Conservation (phyloP, 192 early-diverging fungal genomes). For the Coemansia sp. region DNA sequence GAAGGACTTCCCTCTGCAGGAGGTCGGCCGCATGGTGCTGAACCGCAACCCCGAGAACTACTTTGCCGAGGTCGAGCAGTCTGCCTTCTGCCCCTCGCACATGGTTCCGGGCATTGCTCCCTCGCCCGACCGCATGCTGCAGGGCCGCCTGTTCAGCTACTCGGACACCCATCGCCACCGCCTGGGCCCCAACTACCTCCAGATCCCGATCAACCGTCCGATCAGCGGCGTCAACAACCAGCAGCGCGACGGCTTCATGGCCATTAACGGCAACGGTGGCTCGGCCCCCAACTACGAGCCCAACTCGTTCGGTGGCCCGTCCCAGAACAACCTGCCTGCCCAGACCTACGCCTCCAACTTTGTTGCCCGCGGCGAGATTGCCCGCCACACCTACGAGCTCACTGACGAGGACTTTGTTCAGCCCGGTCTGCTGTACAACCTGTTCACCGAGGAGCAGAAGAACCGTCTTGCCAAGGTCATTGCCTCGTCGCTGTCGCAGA, state of each 20-base stretch:
- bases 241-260: slow-evolving; percentile 73
- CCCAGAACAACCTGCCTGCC: slow-evolving; percentile 56
- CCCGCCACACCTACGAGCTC: slow-evolving; percentile 57
- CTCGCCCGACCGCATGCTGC: slow-evolving; percentile 76
- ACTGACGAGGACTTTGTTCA: slow-evolving; percentile 66
- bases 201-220: slow-evolving; percentile 82
- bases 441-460: slow-evolving; percentile 61
- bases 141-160: slow-evolving; percentile 82
- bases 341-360: slow-evolving; percentile 52
- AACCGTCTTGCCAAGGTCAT: slow-evolving; percentile 60
- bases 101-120: slow-evolving; percentile 80
- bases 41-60: slow-evolving; percentile 83
- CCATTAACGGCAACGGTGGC: slow-evolving; percentile 60
- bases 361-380: slow-evolving; percentile 52
- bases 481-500: slow-evolving; percentile 58
- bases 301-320: slow-evolving; percentile 58
- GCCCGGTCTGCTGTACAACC: slow-evolving; percentile 61
- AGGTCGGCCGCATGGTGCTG: slow-evolving; percentile 72
- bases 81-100: slow-evolving; percentile 73
- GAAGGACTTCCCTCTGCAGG: slow-evolving; percentile 70
- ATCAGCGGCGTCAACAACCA: slow-evolving; percentile 60
- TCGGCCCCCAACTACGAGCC: slow-evolving; percentile 69
- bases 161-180: slow-evolving; percentile 84
- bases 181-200: slow-evolving; percentile 72
- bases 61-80: slow-evolving; percentile 83